Percentiles rank a stretch among this genome's conserved stretches.
phyloP scores from a whole-genome alignment of 169 alveolate species.

The Babesia caballi region DNA sequence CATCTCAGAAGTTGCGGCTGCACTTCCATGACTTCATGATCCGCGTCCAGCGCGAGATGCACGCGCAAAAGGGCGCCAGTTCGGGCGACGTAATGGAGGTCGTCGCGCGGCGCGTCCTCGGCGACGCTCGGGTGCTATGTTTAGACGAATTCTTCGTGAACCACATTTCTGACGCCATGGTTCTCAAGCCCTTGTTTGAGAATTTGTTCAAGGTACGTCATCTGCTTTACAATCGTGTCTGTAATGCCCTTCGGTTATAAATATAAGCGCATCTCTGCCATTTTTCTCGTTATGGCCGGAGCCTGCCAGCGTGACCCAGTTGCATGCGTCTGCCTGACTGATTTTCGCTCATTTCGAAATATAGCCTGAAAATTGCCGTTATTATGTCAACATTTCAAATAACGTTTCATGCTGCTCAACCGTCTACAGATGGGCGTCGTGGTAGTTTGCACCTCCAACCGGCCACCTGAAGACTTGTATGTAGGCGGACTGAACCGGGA shows the following conservation, averaged over 20 bases:
- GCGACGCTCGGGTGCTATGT: constrained; percentile 64
- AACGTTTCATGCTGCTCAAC: too few relatives aligned
- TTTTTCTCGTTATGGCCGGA: too few relatives aligned
- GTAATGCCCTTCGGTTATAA: too few relatives aligned
- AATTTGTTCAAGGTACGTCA: constrained; percentile 63
- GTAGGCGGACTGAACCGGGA: constrained; percentile 70
- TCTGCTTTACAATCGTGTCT: too few relatives aligned
- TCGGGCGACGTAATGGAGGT: constrained; percentile 55
- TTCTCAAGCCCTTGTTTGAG: constrained; percentile 70
- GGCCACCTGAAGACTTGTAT: constrained; percentile 72
- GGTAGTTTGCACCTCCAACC: constrained; percentile 69
- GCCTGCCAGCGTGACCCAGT: too few relatives aligned
- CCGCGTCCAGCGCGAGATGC: constrained; percentile 65
- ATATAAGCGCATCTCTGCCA: too few relatives aligned
- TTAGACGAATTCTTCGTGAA: constrained; percentile 76
- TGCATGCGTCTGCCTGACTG: too few relatives aligned
- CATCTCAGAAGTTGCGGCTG: constrained; percentile 55
- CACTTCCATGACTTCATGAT: constrained; percentile 78
- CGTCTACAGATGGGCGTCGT: constrained; percentile 43
- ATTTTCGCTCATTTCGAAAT: too few relatives aligned
- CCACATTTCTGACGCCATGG: constrained; percentile 79
- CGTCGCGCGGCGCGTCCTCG: constrained; percentile 58
- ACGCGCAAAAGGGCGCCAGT: constrained; percentile 38
- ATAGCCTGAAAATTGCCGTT: too few relatives aligned
- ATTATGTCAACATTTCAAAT: too few relatives aligned